Percentiles rank a stretch among this genome's conserved stretches.
Evolutionary conservation across 2,329 filamentous ascomycete species (phyloP).

Genomic region (Calcarisporium arbuscula): DNA sequence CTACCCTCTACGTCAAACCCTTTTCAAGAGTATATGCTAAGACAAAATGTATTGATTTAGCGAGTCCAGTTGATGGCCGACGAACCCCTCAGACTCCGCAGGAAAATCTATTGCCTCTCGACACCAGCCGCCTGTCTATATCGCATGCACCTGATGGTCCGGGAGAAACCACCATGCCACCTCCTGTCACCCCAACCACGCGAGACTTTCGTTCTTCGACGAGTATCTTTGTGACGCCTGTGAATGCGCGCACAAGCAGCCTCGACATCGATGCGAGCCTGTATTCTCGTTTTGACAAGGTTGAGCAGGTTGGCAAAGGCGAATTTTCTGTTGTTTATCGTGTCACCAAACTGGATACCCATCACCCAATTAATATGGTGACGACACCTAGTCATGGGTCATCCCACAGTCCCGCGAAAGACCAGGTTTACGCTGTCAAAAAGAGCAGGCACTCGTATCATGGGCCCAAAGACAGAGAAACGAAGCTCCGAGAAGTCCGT

Average conservation of each 20-base stretch:
- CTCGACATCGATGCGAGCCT: conserved; percentile 68
- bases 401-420: conserved; percentile 47
- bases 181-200: conserved; percentile 76
- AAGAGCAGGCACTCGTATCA: conserved; percentile 77
- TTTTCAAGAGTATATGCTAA: conserved; percentile 44
- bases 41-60: conserved; percentile 40
- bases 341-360: conserved; percentile 45
- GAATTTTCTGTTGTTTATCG: conserved; percentile 93
- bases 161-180: conserved; percentile 28
- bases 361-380: conserved; percentile 29
- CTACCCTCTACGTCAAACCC: conserved; percentile 11
- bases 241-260: conserved; percentile 62
- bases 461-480: conserved; percentile 72
- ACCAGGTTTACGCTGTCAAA: conserved; percentile 82
- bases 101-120: conserved; percentile 66
- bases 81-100: conserved; percentile 72
- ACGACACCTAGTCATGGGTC: conserved; percentile 39
- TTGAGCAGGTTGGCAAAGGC: conserved; percentile 75
- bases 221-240: conserved; percentile 56
- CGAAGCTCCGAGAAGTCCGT: conserved; percentile 77
- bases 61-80: conserved; percentile 54
- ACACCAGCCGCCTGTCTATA: conserved; percentile 78
- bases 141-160: conserved; percentile 49
- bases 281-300: conserved; percentile 69
- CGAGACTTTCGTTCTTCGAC: conserved; percentile 45